Evolutionary conservation across 2,329 filamentous ascomycete genomes (phyloP).

Genomic region (Akanthomyces lecanii): DNA sequence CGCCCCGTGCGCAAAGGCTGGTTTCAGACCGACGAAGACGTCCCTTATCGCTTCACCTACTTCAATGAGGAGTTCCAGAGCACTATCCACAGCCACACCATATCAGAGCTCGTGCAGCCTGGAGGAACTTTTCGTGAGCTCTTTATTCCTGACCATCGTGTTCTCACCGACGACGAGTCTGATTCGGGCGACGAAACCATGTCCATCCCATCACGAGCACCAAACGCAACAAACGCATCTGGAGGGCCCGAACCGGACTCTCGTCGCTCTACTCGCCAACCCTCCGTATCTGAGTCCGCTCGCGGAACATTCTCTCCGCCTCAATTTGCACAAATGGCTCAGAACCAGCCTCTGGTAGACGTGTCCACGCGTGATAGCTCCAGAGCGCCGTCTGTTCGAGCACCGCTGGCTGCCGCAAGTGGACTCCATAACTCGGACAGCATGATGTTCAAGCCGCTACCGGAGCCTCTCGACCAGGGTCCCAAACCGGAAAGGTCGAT

Average conservation of each 20-base stretch:
- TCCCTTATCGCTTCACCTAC: conserved; percentile 93
- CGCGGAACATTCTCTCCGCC: conserved; percentile 28
- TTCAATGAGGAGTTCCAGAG: conserved; percentile 97
- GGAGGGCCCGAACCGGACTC: conserved; percentile 36
- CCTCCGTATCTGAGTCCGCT: conserved; percentile 36
- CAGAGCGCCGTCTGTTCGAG: conserved; percentile 39
- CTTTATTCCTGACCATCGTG: conserved; percentile 81
- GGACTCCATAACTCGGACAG: conserved; percentile 12
- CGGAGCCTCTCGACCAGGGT: conserved; percentile 21
- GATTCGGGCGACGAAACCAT: conserved; percentile 50
- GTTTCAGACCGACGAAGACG: conserved; percentile 84
- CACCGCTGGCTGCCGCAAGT: conserved; percentile 37
- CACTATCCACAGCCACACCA: conserved; percentile 93
- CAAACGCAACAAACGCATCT: conserved; percentile 24
- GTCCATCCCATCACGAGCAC: conserved; percentile 24
- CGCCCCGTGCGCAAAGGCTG: conserved; percentile 75
- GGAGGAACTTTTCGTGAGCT: conserved; percentile 81
- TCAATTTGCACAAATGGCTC: not conserved
- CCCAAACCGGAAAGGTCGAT: conserved; percentile 39
- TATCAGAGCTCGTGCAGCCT: conserved; percentile 85
- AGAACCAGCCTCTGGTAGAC: conserved; percentile 21
- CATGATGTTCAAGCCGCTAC: conserved; percentile 33
- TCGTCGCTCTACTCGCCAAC: conserved; percentile 41
- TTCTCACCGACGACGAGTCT: conserved; percentile 69
- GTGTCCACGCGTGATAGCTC: conserved; percentile 29